A percentile compares a stretch with the other conserved stretches of the same genome.
These are phyloP conservation scores for Pelargonium australe DNA, from an alignment of 441 rosid genomes.

Conservation along the genomic window DNA sequence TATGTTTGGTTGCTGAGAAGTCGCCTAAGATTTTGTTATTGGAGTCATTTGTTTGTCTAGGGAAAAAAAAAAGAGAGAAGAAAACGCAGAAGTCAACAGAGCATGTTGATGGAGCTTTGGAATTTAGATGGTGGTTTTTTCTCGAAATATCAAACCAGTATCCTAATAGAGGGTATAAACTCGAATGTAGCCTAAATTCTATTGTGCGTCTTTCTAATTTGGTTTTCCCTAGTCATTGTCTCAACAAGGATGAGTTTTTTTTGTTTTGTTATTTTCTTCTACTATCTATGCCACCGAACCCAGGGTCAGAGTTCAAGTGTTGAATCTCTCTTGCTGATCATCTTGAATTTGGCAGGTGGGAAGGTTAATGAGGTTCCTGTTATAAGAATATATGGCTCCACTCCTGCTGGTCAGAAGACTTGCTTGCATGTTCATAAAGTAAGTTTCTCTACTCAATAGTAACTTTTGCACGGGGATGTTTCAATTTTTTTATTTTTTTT, in stretches of 20 bases:
- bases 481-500: neutral
- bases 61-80: neutral
- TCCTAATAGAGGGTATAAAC: neutral
- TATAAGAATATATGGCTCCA: slow-evolving; percentile 80
- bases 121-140: neutral
- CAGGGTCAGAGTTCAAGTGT: neutral
- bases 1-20: neutral
- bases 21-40: neutral
- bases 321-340: neutral
- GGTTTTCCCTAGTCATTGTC: neutral
- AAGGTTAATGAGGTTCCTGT: slow-evolving; percentile 82
- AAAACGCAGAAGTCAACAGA: neutral
- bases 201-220: neutral
- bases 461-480: too few species aligned
- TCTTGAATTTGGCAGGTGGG: slow-evolving; percentile 46
- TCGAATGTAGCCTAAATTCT: neutral
- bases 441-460: slow-evolving; percentile 12
- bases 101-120: neutral
- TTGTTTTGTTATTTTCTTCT: neutral
- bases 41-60: neutral
- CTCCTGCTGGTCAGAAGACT: slow-evolving; percentile 87
- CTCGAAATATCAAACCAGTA: neutral
- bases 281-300: neutral
- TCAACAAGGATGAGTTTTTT: neutral
- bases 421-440: slow-evolving; percentile 86